Conservation (phyloP, 176 grass and related monocot genomes). For the Paspalum vaginatum region DNA sequence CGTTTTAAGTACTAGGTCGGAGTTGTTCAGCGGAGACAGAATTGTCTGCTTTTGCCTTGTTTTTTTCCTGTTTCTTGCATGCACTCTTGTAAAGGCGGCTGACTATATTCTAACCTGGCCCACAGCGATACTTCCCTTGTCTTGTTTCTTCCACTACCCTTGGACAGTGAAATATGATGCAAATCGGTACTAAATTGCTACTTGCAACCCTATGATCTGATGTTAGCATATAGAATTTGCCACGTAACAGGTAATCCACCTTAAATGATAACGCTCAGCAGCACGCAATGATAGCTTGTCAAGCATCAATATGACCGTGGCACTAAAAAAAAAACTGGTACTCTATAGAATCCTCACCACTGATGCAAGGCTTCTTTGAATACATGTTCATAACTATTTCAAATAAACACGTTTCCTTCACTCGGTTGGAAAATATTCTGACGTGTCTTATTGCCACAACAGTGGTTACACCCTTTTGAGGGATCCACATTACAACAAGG, state of each 20-base stretch:
- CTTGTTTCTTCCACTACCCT: slow-evolving; percentile 42
- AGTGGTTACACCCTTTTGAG: slow-evolving; percentile 89
- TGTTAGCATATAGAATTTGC: background rate
- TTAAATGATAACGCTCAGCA: background rate
- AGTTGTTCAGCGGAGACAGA: slow-evolving; percentile 26
- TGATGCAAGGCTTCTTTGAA: slow-evolving; percentile 5
- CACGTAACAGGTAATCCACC: background rate
- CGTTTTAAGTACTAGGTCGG: slow-evolving; percentile 23
- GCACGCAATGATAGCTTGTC: background rate
- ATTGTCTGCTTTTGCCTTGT: slow-evolving; percentile 23
- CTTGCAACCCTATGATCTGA: background rate
- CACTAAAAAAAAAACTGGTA: background rate
- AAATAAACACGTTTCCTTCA: background rate
- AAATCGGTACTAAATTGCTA: slow-evolving; percentile 24
- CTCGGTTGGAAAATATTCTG: slow-evolving; percentile 33
- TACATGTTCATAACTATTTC: background rate
- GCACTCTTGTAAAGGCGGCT: too few relatives aligned
- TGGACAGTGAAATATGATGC: slow-evolving; percentile 28
- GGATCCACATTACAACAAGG: slow-evolving; percentile 97
- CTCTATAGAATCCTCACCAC: background rate
- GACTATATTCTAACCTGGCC: slow-evolving; percentile 48
- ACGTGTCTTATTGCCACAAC: slow-evolving; percentile 39
- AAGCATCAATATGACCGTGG: background rate
- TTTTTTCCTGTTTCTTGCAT: slow-evolving; percentile 10
- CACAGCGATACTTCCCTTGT: slow-evolving; percentile 30